phyloP scores from a whole-genome alignment of 108 stramenopile species.

The Nannochloropsis gaditana region DNA sequence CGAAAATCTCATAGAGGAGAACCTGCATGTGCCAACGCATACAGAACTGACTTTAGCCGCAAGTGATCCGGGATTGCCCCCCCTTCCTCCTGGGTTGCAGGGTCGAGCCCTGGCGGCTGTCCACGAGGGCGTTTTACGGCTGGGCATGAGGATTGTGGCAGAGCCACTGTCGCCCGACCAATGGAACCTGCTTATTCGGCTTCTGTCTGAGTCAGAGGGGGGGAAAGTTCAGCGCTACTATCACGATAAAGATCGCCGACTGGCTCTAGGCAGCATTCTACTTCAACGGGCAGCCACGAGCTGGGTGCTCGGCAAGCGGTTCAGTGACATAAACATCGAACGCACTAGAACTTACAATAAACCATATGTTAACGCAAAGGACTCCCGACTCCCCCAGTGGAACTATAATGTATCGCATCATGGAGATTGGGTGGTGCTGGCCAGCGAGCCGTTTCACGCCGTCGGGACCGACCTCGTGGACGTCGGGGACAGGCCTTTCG shows the following conservation, averaged over 20 bases:
- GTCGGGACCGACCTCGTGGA: conserved; percentile 24
- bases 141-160: background rate
- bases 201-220: conserved; percentile 27
- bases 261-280: conserved; percentile 40
- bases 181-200: conserved; percentile 35
- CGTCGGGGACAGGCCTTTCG: background rate
- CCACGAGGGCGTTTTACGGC: background rate
- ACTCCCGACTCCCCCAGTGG: conserved; percentile 31
- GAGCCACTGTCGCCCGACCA: background rate
- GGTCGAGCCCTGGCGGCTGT: background rate
- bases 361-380: background rate
- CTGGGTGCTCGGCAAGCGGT: background rate
- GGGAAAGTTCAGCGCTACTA: conserved; percentile 24
- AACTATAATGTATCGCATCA: conserved; percentile 59
- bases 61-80: no score
- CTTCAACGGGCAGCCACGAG: conserved; percentile 28
- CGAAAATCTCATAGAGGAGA: no score
- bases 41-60: no score
- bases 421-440: conserved; percentile 50
- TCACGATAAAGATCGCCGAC: conserved; percentile 37
- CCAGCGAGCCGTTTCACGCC: conserved; percentile 38
- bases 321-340: background rate
- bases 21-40: no score
- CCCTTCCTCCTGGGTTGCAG: no score
- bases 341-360: background rate